Evolutionary conservation across 1,284 basidiomycete genomes (phyloP).

Genomic region (Ganoderma multipileum): DNA sequence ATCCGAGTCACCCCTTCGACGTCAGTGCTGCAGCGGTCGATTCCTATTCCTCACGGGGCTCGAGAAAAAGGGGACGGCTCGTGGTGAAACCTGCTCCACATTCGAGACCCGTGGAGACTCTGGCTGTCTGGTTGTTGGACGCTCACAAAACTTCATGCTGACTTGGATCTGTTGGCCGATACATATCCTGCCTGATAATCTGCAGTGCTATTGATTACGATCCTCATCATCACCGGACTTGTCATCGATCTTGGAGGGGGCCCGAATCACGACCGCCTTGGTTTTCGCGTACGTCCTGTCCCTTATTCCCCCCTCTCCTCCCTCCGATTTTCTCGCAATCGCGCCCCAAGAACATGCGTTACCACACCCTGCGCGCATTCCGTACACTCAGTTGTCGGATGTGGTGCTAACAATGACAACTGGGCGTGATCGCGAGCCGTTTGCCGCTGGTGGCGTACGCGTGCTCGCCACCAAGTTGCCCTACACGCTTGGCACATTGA

Average conservation of each 20-base stretch:
- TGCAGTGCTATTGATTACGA: slow-evolving; percentile 61
- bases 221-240: slow-evolving; percentile 69
- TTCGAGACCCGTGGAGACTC: background rate
- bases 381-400: background rate
- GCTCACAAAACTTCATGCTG: slow-evolving; percentile 52
- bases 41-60: background rate
- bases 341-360: background rate
- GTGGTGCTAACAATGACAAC: background rate
- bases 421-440: background rate
- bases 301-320: background rate
- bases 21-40: background rate
- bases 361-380: too few relatives aligned
- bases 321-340: background rate
- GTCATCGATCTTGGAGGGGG: slow-evolving; percentile 78
- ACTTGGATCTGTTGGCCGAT: background rate
- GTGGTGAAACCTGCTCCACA: background rate
- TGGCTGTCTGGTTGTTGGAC: background rate
- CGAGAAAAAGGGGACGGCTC: background rate
- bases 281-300: slow-evolving; percentile 58
- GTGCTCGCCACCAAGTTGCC: background rate
- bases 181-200: background rate
- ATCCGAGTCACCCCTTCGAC: background rate
- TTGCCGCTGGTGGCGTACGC: background rate
- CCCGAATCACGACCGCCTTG: slow-evolving; percentile 60
- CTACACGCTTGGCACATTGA: background rate